phyloP scores from a whole-genome alignment of 2,329 filamentous ascomycete genomes.

The Hymenoscyphus fructigenus region DNA sequence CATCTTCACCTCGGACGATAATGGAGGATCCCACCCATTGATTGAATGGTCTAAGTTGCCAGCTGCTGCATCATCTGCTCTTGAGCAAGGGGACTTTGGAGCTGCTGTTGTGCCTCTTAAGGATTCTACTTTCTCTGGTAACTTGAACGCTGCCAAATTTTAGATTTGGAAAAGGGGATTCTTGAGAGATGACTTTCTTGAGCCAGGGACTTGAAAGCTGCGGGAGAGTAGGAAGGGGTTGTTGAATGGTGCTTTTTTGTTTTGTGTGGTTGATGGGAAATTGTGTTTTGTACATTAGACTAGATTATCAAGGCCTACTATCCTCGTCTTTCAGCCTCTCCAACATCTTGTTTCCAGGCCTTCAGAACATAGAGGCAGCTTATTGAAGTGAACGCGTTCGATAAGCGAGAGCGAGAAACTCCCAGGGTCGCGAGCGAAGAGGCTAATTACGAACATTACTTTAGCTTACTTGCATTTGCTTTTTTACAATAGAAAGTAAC shows the following conservation, averaged over 20 bases:
- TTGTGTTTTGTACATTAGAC: background rate
- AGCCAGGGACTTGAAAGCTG: background rate
- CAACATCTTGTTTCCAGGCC: too few species aligned
- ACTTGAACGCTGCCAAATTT: background rate
- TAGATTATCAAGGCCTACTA: too few species aligned
- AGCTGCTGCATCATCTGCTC: background rate
- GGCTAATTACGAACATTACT: too few species aligned
- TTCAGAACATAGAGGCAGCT: too few species aligned
- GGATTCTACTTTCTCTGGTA: background rate
- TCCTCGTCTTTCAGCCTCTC: too few species aligned
- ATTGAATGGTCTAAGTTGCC: background rate
- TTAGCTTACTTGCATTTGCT: too few species aligned
- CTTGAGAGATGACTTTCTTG: too few species aligned
- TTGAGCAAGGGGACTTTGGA: background rate
- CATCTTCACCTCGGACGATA: background rate
- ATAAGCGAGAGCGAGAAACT: too few species aligned
- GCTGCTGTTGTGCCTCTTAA: background rate
- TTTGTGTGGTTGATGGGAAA: background rate
- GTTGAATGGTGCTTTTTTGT: background rate
- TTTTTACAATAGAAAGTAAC: too few species aligned
- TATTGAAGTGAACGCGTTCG: too few species aligned
- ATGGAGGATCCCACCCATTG: background rate
- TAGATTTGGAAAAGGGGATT: background rate
- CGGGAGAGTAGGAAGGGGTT: background rate
- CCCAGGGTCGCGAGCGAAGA: too few species aligned